Percentiles rank a stretch among this genome's conserved stretches.
Evolutionary conservation across 2,329 filamentous ascomycete genomes (phyloP).

Genomic region (Penicillium sp.): DNA sequence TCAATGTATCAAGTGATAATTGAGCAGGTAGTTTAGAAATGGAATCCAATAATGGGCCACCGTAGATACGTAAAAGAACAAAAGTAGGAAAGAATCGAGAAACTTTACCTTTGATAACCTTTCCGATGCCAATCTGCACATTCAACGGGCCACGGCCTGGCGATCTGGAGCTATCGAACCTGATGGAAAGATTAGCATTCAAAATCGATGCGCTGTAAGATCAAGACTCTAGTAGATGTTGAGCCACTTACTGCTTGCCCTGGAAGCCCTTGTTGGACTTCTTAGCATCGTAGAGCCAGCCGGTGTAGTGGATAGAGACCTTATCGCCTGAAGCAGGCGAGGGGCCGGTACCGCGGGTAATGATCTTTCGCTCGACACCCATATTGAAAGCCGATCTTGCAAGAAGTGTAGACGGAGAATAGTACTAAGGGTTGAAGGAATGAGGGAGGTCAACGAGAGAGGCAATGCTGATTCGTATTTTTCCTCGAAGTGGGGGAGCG

Average conservation of each 20-base stretch:
- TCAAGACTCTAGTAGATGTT: neutral
- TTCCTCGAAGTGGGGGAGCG: conserved; percentile 2
- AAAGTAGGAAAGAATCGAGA: neutral
- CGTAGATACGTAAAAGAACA: too few relatives aligned
- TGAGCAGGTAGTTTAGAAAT: too few relatives aligned
- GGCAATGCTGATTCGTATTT: neutral
- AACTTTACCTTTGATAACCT: conserved; percentile 78
- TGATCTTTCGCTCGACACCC: conserved; percentile 28
- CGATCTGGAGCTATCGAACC: conserved; percentile 80
- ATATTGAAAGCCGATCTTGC: conserved; percentile 9
- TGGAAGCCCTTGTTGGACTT: conserved; percentile 63
- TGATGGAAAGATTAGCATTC: conserved; percentile 40
- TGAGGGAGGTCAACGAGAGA: neutral
- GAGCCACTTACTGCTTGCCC: conserved; percentile 68
- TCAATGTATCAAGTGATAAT: neutral
- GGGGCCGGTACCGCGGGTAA: conserved; percentile 59
- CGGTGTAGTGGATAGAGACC: conserved; percentile 88
- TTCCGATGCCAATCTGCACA: conserved; percentile 76
- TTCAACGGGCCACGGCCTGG: conserved; percentile 73
- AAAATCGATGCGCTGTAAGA: too few relatives aligned
- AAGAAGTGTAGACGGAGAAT: neutral
- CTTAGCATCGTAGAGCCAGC: conserved; percentile 73
- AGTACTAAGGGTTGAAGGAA: neutral
- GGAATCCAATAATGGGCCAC: too few relatives aligned
- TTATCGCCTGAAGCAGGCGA: conserved; percentile 68